Evolutionary conservation across 768 basidiomycete species (phyloP).

Genomic region (Daedalea quercina): DNA sequence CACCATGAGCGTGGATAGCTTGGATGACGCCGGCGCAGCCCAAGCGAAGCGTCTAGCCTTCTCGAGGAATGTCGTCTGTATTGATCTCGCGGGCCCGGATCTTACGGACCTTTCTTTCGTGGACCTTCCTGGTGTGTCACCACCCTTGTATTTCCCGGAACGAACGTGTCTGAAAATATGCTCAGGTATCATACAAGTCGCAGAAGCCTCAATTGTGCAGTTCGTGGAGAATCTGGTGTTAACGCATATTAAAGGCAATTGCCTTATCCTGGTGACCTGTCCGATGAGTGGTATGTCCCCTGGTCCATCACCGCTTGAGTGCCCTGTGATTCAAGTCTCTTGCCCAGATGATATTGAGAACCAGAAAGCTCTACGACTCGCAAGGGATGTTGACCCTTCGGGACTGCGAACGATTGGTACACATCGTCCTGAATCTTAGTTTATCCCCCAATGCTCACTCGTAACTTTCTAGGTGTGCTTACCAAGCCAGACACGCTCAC

Average conservation of each 20-base stretch:
- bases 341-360: conserved; percentile 62
- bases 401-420: conserved; percentile 48
- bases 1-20: not conserved
- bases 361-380: conserved; percentile 45
- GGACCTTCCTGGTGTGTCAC: conserved; percentile 18
- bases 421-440: not conserved
- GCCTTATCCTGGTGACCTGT: too few relatives aligned
- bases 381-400: conserved; percentile 36
- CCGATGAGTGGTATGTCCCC: too few relatives aligned
- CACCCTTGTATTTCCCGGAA: too few relatives aligned
- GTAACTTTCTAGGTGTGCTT: conserved; percentile 36
- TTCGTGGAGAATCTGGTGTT: too few relatives aligned
- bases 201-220: too few relatives aligned
- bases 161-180: too few relatives aligned
- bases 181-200: too few relatives aligned
- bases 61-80: conserved; percentile 20
- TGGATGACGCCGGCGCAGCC: not conserved
- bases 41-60: conserved; percentile 7
- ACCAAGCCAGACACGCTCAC: conserved; percentile 49
- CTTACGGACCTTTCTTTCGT: conserved; percentile 21
- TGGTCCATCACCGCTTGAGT: too few relatives aligned
- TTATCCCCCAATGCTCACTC: too few relatives aligned
- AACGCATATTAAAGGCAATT: too few relatives aligned
- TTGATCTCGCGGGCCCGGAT: conserved; percentile 19
- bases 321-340: too few relatives aligned